Evolutionary conservation across 2,329 filamentous ascomycete species (phyloP).

Genomic region (Neonectria hederae): DNA sequence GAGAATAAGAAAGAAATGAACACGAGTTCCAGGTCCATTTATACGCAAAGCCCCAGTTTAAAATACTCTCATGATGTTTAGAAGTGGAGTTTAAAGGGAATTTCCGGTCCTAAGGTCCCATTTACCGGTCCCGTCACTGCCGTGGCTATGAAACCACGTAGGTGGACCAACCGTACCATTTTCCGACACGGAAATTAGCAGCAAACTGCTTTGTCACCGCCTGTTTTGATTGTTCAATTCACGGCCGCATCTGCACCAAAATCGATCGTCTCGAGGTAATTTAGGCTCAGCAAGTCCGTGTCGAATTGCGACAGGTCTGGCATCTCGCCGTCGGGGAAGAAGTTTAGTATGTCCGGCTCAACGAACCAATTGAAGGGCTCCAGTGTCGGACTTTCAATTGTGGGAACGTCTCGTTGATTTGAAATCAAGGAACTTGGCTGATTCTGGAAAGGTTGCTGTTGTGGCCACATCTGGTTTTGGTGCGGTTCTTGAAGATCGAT

Average conservation of each 20-base stretch:
- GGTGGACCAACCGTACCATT: slow-evolving; percentile 9
- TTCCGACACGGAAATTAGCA: slow-evolving; percentile 12
- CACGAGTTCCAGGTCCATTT: too few relatives aligned
- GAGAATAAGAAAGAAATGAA: too few relatives aligned
- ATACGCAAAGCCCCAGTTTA: too few relatives aligned
- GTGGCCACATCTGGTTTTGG: not conserved
- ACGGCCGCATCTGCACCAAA: not conserved
- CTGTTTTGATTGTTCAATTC: too few relatives aligned
- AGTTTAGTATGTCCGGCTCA: slow-evolving; percentile 14
- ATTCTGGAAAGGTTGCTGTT: not conserved
- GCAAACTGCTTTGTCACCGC: too few relatives aligned
- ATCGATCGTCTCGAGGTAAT: not conserved
- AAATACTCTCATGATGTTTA: not conserved
- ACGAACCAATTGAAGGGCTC: slow-evolving; percentile 21
- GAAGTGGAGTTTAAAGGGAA: slow-evolving; percentile 10
- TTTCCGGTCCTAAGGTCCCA: slow-evolving; percentile 28
- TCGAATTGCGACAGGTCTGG: slow-evolving; percentile 8
- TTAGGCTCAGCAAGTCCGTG: not conserved
- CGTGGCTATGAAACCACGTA: too few relatives aligned
- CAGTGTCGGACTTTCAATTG: not conserved
- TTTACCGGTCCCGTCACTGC: not conserved
- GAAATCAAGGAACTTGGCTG: too few relatives aligned
- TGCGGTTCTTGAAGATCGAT: too few relatives aligned
- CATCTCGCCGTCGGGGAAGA: not conserved
- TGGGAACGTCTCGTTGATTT: not conserved